phyloP scores from a whole-genome alignment of 805 yeast genomes.

The Monosporozyma servazzii region DNA sequence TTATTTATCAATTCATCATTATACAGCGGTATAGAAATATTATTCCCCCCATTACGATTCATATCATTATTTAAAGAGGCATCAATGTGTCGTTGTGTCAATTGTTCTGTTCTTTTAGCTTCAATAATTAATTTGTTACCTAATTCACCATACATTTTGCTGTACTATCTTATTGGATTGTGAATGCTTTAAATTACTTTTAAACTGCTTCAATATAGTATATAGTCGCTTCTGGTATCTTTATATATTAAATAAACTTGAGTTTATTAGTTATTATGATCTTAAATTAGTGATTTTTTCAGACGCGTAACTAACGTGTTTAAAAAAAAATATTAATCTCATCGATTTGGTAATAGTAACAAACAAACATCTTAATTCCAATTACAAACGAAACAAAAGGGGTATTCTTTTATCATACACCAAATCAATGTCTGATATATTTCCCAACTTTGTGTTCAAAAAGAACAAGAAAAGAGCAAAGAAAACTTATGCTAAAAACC shows the following conservation, averaged over 20 bases:
- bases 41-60: constrained; percentile 4
- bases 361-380: background rate
- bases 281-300: background rate
- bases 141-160: constrained; percentile 74
- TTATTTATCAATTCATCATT: constrained; percentile 63
- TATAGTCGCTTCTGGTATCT: background rate
- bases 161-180: background rate
- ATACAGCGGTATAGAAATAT: constrained; percentile 43
- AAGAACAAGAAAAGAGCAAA: background rate
- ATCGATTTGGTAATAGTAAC: background rate
- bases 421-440: background rate
- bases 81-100: constrained; percentile 32
- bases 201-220: background rate
- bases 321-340: background rate
- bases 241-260: background rate
- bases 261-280: background rate
- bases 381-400: background rate
- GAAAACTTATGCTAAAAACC: background rate
- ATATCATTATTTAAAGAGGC: constrained; percentile 3
- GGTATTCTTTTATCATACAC: background rate
- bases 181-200: background rate
- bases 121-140: constrained; percentile 79
- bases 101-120: constrained; percentile 65
- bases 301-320: background rate
- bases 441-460: background rate